Base-by-base conservation (phyloP, 106 monocot species). In the Cymbidium sinense region DNA sequence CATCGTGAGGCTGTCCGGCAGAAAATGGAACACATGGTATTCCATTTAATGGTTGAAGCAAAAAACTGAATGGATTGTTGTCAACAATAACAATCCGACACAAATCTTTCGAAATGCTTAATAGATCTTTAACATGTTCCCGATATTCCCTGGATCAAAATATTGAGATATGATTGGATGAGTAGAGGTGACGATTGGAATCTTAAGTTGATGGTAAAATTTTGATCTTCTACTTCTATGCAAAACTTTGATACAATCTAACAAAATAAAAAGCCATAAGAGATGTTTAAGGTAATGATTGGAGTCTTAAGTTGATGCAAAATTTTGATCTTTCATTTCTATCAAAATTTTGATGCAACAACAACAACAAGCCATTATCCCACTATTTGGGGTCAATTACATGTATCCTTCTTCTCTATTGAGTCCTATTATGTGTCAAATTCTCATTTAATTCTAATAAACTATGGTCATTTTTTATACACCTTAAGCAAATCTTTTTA, bases 21-120 rank as follows among this genome's bases (percentile, higher is more conserved):
- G 84, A 84, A 71, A 93, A 93, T 36, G 93, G 93, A 76, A 93
- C 30, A 50, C 93, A 93, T 12, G 93, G 93, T 69, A 93, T 88
- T 41, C 93, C 93, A 77, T 93, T 93, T 35, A 85, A 62, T 44
- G 93, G 93, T 51, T 93, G 93, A 74, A 89, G 82, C 77, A 90
- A 81, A 76, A 93, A 93, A 77, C 89, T 90, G 75, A 90, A 93
- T 11, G 93, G 93, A 82, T 93, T 93, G 77, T 93, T 93, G 54
- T 93, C 86, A 75, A 88, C 88, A 76, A 88, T 74, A 25, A 88
- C 88, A 75, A 61, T 80, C n/a, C 88, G 77, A 43, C 82, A 74
- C 54, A 82, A 43, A 75, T 88, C 80, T 70, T 83, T 75, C 30
- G 85, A 88, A 28, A 85, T 41, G 77, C 80, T 79, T 6, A 77